Evolutionary conservation across 352 stramenopile genomes (phyloP).

Genomic region (Pythium sukuiense): DNA sequence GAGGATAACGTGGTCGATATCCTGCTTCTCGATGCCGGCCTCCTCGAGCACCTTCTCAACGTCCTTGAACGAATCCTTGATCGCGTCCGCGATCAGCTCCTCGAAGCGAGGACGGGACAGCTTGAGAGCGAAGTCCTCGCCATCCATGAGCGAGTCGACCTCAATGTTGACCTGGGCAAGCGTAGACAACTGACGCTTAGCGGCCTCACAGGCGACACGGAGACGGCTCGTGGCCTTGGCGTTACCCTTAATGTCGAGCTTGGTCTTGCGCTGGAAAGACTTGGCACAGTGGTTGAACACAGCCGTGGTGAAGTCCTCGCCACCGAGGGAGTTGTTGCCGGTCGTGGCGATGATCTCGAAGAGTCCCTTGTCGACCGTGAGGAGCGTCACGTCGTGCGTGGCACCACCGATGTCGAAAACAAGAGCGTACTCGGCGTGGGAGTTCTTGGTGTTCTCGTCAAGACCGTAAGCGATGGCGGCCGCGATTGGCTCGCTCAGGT

Average conservation of each 20-base stretch:
- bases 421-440: conserved; percentile 93
- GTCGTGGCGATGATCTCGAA: conserved; percentile 97
- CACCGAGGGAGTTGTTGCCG: conserved; percentile 95
- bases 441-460: conserved; percentile 89
- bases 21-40: conserved; percentile 73
- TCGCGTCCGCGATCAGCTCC: conserved; percentile 92
- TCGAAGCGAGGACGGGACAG: conserved; percentile 97
- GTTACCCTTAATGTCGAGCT: conserved; percentile 93
- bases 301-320: conserved; percentile 96
- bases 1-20: conserved; percentile 96
- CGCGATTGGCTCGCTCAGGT: conserved; percentile 98
- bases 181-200: conserved; percentile 96
- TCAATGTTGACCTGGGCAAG: conserved; percentile 97
- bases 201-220: conserved; percentile 94
- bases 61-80: conserved; percentile 91
- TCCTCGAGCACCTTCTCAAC: conserved; percentile 84
- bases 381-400: conserved; percentile 95
- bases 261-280: conserved; percentile 94
- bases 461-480: conserved; percentile 98
- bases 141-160: conserved; percentile 97
- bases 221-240: conserved; percentile 94
- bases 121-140: conserved; percentile 97
- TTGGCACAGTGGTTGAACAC: conserved; percentile 96
- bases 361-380: conserved; percentile 97
- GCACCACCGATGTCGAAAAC: conserved; percentile 98